Conservation (phyloP, 495 filamentous ascomycete species). For the Lasiosphaeria hispida region DNA sequence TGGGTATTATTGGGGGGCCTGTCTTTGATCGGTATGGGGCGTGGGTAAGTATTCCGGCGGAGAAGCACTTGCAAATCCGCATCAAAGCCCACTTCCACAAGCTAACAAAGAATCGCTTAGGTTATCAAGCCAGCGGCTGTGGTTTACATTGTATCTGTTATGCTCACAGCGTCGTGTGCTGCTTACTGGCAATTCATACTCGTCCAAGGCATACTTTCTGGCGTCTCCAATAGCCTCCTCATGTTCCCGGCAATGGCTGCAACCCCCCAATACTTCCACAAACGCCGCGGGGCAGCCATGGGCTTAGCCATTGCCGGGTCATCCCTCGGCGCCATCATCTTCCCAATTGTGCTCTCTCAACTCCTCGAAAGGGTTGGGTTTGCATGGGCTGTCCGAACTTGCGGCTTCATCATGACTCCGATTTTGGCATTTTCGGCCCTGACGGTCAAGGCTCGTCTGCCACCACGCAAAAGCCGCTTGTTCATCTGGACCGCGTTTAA, state of each 20-base stretch:
- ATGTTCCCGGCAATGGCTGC: conserved; percentile 63
- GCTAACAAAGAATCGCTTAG: background rate
- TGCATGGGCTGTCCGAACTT: conserved; percentile 68
- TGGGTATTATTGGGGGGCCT: conserved; percentile 43
- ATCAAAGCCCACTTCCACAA: background rate
- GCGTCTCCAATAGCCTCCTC: conserved; percentile 57
- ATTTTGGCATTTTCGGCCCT: conserved; percentile 62
- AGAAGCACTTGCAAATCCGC: background rate
- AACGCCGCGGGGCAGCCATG: conserved; percentile 62
- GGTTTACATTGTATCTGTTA: conserved; percentile 63
- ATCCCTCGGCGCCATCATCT: conserved; percentile 64
- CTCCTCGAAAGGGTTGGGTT: conserved; percentile 66
- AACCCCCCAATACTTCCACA: conserved; percentile 66
- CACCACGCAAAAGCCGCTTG: conserved; percentile 52
- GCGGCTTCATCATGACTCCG: conserved; percentile 66
- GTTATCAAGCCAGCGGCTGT: conserved; percentile 8
- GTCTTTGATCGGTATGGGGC: conserved; percentile 51
- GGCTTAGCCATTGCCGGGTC: conserved; percentile 67
- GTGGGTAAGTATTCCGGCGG: conserved; percentile 27
- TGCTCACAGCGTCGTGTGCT: conserved; percentile 65
- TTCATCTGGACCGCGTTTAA: conserved; percentile 56
- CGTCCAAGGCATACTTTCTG: conserved; percentile 53
- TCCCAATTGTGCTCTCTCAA: conserved; percentile 68
- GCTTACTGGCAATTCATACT: conserved; percentile 67
- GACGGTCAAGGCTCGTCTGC: conserved; percentile 63